phyloP scores from a whole-genome alignment of 2,329 filamentous ascomycete species.

The Dothideomycetidae sp. region DNA sequence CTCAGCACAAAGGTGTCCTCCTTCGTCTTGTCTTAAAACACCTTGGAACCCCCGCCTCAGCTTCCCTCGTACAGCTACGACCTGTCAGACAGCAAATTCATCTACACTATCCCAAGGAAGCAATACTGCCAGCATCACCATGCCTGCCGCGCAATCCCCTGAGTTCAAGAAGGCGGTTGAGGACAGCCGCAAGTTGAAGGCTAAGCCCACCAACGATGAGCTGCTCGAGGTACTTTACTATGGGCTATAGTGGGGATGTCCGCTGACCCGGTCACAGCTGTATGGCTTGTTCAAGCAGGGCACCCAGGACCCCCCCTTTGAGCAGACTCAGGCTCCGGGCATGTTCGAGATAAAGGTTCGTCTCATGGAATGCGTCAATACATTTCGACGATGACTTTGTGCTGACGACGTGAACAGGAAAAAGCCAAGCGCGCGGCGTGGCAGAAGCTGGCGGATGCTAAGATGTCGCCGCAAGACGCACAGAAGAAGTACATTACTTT shows the following conservation, averaged over 20 bases:
- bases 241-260: background rate
- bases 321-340: conserved; percentile 39
- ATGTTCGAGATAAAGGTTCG: conserved; percentile 57
- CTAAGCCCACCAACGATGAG: conserved; percentile 49
- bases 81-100: no score
- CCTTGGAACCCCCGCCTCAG: no score
- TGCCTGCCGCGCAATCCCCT: conserved; percentile 26
- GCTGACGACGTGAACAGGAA: conserved; percentile 15
- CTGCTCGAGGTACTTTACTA: conserved; percentile 40
- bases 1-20: no score
- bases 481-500: conserved; percentile 63
- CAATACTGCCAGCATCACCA: conserved; percentile 4
- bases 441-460: conserved; percentile 54
- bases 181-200: conserved; percentile 54
- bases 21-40: no score
- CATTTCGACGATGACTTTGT: background rate
- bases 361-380: conserved; percentile 1
- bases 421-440: conserved; percentile 72
- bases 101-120: no score
- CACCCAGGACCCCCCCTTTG: conserved; percentile 23
- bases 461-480: conserved; percentile 48
- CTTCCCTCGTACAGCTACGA: no score
- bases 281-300: conserved; percentile 37
- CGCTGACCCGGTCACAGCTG: conserved; percentile 32
- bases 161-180: conserved; percentile 69